Conservation (phyloP, 2,329 filamentous ascomycete genomes). For the Cladophialophora psammophila region DNA sequence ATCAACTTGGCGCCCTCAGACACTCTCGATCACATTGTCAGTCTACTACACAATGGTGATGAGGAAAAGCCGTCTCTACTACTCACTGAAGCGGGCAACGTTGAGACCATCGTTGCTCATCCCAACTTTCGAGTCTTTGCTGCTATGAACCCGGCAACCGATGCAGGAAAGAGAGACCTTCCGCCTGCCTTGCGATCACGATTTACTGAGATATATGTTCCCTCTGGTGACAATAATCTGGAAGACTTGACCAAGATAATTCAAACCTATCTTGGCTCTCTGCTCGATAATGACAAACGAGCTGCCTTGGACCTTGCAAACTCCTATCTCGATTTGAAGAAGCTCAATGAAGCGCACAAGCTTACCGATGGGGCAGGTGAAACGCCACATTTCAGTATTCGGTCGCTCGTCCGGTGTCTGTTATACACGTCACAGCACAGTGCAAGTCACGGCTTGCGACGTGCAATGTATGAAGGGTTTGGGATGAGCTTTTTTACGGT, state of each 20-base stretch:
- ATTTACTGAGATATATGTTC: slow-evolving; percentile 95
- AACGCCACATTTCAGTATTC: slow-evolving; percentile 94
- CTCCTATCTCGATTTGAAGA: slow-evolving; percentile 88
- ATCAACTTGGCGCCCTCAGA: slow-evolving; percentile 96
- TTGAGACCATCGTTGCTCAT: slow-evolving; percentile 87
- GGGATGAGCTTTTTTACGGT: slow-evolving; percentile 97
- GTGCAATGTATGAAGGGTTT: slow-evolving; percentile 92
- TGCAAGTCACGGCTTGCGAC: slow-evolving; percentile 80
- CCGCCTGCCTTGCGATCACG: slow-evolving; percentile 86
- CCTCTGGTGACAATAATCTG: slow-evolving; percentile 84
- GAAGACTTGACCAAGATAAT: slow-evolving; percentile 90
- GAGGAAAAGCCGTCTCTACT: slow-evolving; percentile 80
- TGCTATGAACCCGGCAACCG: slow-evolving; percentile 98
- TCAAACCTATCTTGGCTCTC: slow-evolving; percentile 80
- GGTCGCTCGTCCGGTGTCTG: slow-evolving; percentile 88
- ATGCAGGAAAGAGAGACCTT: slow-evolving; percentile 94
- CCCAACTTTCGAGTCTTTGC: slow-evolving; percentile 95
- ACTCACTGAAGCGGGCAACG: slow-evolving; percentile 90
- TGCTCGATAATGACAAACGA: slow-evolving; percentile 74
- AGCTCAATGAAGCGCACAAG: slow-evolving; percentile 78
- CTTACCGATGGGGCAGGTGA: slow-evolving; percentile 95
- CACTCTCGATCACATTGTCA: slow-evolving; percentile 90
- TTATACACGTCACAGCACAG: slow-evolving; percentile 87
- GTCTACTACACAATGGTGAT: slow-evolving; percentile 77
- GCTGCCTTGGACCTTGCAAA: slow-evolving; percentile 81